A percentile compares a stretch with the other conserved stretches of the same genome.
Evolutionary conservation across 1,284 basidiomycete species (phyloP).

Genomic region (Puccinia horiana): DNA sequence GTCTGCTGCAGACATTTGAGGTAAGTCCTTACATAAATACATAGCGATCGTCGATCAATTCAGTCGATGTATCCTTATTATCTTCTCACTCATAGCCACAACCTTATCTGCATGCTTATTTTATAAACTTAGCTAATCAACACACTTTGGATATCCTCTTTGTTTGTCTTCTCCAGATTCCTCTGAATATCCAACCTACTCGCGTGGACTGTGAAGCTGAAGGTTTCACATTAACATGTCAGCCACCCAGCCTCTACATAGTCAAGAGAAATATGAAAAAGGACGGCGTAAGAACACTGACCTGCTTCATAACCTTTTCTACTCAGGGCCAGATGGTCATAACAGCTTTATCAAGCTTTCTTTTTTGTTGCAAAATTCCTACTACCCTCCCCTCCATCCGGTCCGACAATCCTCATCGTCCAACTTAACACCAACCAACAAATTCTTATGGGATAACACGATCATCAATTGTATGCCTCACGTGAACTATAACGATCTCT

Average conservation of each 20-base stretch:
- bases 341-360: conserved; percentile 4
- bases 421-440: neutral
- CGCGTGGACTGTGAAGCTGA: neutral
- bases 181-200: conserved; percentile 36
- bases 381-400: conserved; percentile 1
- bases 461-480: conserved; percentile 76
- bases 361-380: conserved; percentile 28
- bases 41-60: no score
- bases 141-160: neutral
- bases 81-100: neutral
- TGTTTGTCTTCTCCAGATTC: conserved; percentile 23
- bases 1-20: conserved; percentile 79
- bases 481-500: conserved; percentile 73
- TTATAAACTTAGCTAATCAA: neutral
- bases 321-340: conserved; percentile 41
- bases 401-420: neutral
- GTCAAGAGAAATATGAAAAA: neutral
- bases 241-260: neutral
- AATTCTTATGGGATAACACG: conserved; percentile 74
- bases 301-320: neutral
- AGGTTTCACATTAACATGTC: neutral
- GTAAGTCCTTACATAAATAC: conserved; percentile 60
- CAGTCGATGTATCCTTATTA: neutral
- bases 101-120: neutral
- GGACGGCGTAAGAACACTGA: neutral